phyloP scores from a whole-genome alignment of 208 protist genomes.

The Plasmodiophora brassicae region DNA sequence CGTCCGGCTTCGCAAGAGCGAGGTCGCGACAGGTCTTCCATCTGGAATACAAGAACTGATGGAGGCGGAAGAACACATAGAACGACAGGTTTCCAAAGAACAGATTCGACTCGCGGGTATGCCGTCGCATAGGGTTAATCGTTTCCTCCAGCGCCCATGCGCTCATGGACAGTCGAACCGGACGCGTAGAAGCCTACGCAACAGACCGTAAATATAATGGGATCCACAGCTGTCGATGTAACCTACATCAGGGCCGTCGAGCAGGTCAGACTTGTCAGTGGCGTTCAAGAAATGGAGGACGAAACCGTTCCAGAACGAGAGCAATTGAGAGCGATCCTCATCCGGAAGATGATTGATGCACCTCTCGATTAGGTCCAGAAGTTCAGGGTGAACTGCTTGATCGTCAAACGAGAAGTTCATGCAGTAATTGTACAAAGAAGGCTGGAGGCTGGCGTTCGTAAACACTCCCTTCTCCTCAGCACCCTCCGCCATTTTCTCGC shows the following conservation, averaged over 20 bases:
- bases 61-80: constrained; percentile 37
- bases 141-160: constrained; percentile 33
- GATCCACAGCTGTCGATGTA: not conserved
- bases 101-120: constrained; percentile 28
- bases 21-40: not conserved
- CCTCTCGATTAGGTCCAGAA: not conserved
- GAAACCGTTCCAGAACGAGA: not conserved
- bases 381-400: constrained; percentile 22
- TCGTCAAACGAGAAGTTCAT: constrained; percentile 40
- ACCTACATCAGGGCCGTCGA: not conserved
- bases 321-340: not conserved
- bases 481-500: not conserved
- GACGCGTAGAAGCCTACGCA: constrained; percentile 10
- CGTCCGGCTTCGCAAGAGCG: not conserved
- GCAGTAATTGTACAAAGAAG: constrained; percentile 43
- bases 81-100: constrained; percentile 38
- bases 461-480: not conserved
- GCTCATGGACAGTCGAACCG: constrained; percentile 27
- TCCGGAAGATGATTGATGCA: not conserved
- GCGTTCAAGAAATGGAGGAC: constrained; percentile 28
- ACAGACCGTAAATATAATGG: not conserved
- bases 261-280: not conserved
- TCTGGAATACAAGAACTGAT: constrained; percentile 19
- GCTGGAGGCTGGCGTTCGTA: not conserved
- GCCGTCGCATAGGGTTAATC: constrained; percentile 35